A percentile compares a stretch with the other conserved stretches of the same genome.
Evolutionary conservation across 441 rosid species (phyloP).

Genomic region (Bruguiera hainesii): DNA sequence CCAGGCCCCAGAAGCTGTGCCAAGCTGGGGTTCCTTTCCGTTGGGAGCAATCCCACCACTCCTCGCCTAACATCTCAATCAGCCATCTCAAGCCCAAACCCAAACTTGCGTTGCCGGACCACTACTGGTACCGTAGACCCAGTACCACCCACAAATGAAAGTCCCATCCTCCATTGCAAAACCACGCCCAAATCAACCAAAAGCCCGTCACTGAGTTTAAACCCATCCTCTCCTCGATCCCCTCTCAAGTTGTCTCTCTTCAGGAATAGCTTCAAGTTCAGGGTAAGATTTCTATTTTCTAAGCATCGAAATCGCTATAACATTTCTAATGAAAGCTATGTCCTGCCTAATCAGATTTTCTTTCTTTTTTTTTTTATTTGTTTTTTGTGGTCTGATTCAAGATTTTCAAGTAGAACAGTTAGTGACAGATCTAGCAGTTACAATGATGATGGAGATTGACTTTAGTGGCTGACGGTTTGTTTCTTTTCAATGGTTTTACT

Average conservation of each 20-base stretch:
- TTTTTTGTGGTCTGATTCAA: too few relatives aligned
- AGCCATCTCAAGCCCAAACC: constrained; percentile 28
- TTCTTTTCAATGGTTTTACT: not conserved
- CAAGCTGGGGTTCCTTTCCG: constrained; percentile 56
- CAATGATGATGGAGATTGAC: not conserved
- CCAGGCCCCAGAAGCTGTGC: constrained; percentile 57
- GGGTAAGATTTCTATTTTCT: constrained; percentile 36
- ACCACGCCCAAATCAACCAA: constrained; percentile 27
- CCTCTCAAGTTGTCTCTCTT: constrained; percentile 70
- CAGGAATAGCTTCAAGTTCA: constrained; percentile 65
- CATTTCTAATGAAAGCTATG: too few relatives aligned
- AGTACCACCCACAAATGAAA: constrained; percentile 29
- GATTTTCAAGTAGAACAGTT: not conserved
- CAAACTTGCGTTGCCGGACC: constrained; percentile 49
- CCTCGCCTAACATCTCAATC: constrained; percentile 39
- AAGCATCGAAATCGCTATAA: too few relatives aligned
- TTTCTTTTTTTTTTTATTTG: not conserved
- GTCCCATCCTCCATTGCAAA: constrained; percentile 40
- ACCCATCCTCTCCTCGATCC: constrained; percentile 70
- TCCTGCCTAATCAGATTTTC: too few relatives aligned
- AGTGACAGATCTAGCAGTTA: not conserved
- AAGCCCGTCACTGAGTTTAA: constrained; percentile 35
- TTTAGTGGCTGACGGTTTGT: not conserved
- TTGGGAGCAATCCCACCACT: constrained; percentile 62
- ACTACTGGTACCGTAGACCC: constrained; percentile 12